Base-by-base conservation (phyloP, 2,329 filamentous ascomycete genomes). In the Pestalotiopsis sp. region DNA sequence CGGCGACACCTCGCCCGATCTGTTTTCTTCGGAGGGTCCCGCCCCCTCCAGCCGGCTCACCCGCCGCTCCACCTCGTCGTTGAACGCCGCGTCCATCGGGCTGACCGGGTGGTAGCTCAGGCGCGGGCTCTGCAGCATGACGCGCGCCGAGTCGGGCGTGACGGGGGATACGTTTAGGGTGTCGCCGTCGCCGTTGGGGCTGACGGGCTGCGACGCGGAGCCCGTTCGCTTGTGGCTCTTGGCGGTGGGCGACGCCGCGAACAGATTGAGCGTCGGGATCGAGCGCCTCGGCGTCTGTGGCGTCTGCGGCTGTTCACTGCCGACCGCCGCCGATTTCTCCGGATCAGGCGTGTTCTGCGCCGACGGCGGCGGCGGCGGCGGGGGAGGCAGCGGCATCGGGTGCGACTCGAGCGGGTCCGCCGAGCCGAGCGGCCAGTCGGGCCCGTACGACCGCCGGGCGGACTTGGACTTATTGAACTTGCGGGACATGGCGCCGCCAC, bases 361-460 rank as follows among this genome's bases (percentile, higher is more conserved):
- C 14, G 59, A 62, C 13, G 59, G 59, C 5, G 27, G 59, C 17
- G 36, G 59, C 17, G 36, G 59, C 3, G 59, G 58, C 0, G n/a
- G 57, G 9, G 57, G 57, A 0, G 57, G 57, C 17, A 25, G n/a
- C 11, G 67, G 49, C 11, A 67, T 31, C 38, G 76, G 76, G 66
- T 77, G 72, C 23, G 73, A 72, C 27, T 69, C 71, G 1, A 77
- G 68, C 1, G 76, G 75, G 11, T 75, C 76, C 3, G 66, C 60
- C 20, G 68, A 58, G 5, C 72, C 71, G 3, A 78, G 72, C 13
- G 75, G 76, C 76, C 75, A 77, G 39, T 75, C 71, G 2, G 74
- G 72, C 0, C 70, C 71, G 63, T 72, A 70, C 67, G 71, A 76
- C 3, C 62, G 72, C 12, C 71, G 72, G 17, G 71, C 41, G 2